phyloP scores from a whole-genome alignment of 1,284 basidiomycete genomes.

The Microbotryum saponariae region DNA sequence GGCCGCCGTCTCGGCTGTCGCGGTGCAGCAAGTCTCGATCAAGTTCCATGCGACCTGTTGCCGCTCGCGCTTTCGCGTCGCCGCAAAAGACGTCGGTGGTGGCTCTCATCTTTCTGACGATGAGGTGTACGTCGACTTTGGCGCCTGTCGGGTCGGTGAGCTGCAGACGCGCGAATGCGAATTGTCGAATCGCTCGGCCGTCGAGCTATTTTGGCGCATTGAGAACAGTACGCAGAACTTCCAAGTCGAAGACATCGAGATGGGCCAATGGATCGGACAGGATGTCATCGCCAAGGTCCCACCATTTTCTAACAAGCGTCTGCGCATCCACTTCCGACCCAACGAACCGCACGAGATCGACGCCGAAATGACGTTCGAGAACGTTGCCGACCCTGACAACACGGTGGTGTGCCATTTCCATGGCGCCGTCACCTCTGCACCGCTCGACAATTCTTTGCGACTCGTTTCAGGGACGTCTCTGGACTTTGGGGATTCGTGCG shows the following conservation, averaged over 20 bases:
- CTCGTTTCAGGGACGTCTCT: conserved; percentile 44
- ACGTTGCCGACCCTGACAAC: conserved; percentile 40
- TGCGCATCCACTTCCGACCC: conserved; percentile 5
- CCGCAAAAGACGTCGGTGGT: conserved; percentile 1
- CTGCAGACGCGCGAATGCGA: conserved; percentile 6
- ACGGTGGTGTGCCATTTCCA: conserved; percentile 38
- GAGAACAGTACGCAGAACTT: background rate
- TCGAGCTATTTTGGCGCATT: conserved; percentile 13
- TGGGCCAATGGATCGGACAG: background rate
- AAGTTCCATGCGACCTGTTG: conserved; percentile 11
- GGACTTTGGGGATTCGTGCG: conserved; percentile 47
- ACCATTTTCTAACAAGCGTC: background rate
- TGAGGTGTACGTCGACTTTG: conserved; percentile 11
- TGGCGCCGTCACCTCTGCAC: conserved; percentile 36
- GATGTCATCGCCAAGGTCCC: background rate
- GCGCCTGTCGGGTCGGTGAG: conserved; percentile 10
- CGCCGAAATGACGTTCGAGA: conserved; percentile 41
- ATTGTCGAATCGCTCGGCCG: conserved; percentile 6
- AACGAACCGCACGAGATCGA: conserved; percentile 36
- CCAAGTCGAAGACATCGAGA: conserved; percentile 1
- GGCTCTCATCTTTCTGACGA: background rate
- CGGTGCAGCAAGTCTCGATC: conserved; percentile 11
- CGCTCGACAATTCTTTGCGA: conserved; percentile 43
- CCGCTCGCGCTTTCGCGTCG: conserved; percentile 5
- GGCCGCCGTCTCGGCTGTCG: background rate